phyloP scores from a whole-genome alignment of 176 grass and related monocot species.

The Oryza nivara region DNA sequence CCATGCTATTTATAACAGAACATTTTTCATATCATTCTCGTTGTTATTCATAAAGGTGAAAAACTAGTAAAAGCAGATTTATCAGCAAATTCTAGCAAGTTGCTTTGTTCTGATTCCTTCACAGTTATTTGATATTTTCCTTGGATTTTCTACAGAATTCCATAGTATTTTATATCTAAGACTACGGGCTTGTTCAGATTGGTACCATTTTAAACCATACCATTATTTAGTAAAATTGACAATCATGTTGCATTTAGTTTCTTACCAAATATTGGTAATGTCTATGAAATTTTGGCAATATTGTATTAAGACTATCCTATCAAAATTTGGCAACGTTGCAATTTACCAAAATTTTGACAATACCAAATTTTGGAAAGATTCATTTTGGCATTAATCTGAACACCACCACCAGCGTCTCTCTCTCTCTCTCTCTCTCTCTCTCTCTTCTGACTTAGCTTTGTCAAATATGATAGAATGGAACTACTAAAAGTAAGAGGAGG shows the following conservation, averaged over 20 bases:
- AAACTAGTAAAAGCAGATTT: neutral
- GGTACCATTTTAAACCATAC: too few relatives aligned
- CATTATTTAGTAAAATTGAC: too few relatives aligned
- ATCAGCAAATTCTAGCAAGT: neutral
- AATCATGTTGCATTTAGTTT: too few relatives aligned
- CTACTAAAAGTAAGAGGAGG: constrained; percentile 24
- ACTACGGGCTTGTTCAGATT: neutral
- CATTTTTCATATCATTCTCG: neutral
- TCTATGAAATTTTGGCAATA: too few relatives aligned
- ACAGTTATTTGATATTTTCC: neutral
- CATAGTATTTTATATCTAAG: neutral
- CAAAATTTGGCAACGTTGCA: too few relatives aligned
- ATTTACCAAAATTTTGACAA: too few relatives aligned
- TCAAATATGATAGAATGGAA: constrained; percentile 40
- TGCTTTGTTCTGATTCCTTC: neutral
- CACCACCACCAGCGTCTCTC: constrained; percentile 18
- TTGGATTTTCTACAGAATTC: constrained; percentile 1
- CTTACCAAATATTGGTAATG: too few relatives aligned
- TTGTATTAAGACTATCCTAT: too few relatives aligned
- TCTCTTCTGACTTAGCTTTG: constrained; percentile 47
- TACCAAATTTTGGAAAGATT: too few relatives aligned
- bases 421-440: constrained; percentile 38
- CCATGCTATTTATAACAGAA: neutral
- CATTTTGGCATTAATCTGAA: too few relatives aligned
- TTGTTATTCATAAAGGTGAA: neutral